Evolutionary conservation across 1,139 yeast genomes (phyloP).

Genomic region (Candida smagusa): DNA sequence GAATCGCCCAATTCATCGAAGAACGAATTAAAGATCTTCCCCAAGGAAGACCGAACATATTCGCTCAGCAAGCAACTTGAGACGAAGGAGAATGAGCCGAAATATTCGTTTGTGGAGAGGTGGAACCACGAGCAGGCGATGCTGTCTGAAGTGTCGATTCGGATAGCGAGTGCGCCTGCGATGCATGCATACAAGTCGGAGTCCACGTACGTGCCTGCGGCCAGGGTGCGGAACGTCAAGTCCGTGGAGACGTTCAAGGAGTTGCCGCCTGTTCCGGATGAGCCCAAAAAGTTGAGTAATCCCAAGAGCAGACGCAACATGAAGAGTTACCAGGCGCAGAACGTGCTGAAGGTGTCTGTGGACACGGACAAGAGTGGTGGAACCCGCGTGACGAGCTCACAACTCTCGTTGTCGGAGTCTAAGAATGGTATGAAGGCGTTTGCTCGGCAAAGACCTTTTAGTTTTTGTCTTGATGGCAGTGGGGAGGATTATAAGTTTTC

Average conservation of each 20-base stretch:
- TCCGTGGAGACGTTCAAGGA: conserved; percentile 2
- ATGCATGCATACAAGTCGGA: neutral
- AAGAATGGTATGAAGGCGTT: conserved; percentile 17
- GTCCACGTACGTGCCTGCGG: neutral
- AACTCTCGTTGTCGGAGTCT: conserved; percentile 9
- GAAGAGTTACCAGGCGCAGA: conserved; percentile 9
- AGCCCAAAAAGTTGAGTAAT: conserved; percentile 1
- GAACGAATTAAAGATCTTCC: neutral
- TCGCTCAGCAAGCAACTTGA: neutral
- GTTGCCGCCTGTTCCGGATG: conserved; percentile 7
- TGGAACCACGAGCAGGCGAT: neutral
- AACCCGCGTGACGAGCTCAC: conserved; percentile 2
- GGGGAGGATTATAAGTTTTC: conserved; percentile 31
- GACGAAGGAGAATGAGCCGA: neutral
- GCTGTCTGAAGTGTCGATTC: neutral
- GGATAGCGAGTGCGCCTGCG: neutral
- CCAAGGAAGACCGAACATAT: neutral
- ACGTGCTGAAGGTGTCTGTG: conserved; percentile 5
- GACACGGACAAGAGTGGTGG: conserved; percentile 2
- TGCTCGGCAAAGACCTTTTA: conserved; percentile 30
- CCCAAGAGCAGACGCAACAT: conserved; percentile 12
- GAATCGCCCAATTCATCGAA: neutral
- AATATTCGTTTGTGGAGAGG: neutral
- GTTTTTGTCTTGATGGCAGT: conserved; percentile 29
- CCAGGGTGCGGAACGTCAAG: neutral